Evolutionary conservation across 2,329 filamentous ascomycete species (phyloP).

Genomic region (Aspergillus sp.): DNA sequence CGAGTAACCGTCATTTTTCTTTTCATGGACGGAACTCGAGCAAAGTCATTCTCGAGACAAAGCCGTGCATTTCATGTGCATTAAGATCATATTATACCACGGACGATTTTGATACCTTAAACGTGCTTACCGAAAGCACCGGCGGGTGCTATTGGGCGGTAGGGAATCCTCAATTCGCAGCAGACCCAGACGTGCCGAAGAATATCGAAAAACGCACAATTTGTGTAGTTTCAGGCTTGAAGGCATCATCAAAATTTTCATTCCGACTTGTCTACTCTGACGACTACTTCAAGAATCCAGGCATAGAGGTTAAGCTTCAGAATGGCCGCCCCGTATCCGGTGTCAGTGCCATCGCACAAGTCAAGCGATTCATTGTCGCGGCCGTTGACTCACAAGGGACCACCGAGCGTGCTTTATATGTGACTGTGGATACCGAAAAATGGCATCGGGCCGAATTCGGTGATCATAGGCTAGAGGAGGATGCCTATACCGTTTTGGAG

Average conservation of each 20-base stretch:
- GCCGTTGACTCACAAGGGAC: constrained; percentile 77
- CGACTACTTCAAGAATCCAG: constrained; percentile 68
- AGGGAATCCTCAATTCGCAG: constrained; percentile 65
- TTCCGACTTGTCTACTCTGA: constrained; percentile 80
- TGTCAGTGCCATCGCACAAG: constrained; percentile 75
- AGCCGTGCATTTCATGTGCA: constrained; percentile 67
- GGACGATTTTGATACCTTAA: constrained; percentile 74
- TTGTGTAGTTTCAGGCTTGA: constrained; percentile 74
- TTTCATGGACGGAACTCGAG: constrained; percentile 84
- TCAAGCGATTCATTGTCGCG: constrained; percentile 83
- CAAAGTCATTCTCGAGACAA: constrained; percentile 80
- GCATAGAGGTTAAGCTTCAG: constrained; percentile 73
- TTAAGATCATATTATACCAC: constrained; percentile 71
- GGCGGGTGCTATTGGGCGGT: constrained; percentile 87
- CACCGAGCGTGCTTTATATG: constrained; percentile 87
- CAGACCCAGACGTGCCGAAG: constrained; percentile 55
- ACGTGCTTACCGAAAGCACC: constrained; percentile 66
- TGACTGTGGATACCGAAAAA: constrained; percentile 75
- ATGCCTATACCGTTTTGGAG: constrained; percentile 89
- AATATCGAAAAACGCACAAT: constrained; percentile 70
- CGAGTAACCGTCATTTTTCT: constrained; percentile 11
- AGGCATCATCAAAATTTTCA: constrained; percentile 69
- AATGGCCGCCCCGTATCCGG: constrained; percentile 73
- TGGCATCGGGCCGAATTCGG: constrained; percentile 95
- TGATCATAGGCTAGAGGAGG: constrained; percentile 78